phyloP scores from a whole-genome alignment of 768 basidiomycete genomes.

The Suillus cothurnatus region DNA sequence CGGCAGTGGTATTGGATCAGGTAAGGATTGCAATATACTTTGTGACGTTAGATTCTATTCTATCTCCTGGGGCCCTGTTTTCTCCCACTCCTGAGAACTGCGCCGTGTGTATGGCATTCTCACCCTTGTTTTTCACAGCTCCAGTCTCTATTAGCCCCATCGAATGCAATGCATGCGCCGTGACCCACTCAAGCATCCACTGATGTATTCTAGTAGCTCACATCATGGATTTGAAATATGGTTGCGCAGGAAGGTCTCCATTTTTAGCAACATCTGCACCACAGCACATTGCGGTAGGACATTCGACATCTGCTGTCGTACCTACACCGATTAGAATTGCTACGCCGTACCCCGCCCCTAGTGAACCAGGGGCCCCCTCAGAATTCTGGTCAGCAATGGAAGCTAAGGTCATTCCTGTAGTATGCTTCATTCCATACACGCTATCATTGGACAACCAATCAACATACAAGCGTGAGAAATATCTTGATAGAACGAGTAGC shows the following conservation, averaged over 20 bases:
- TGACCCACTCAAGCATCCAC: not conserved
- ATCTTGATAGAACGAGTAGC: no score
- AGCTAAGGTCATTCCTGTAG: not conserved
- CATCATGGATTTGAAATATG: not conserved
- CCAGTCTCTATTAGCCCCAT: conserved; percentile 9
- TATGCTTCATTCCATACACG: not conserved
- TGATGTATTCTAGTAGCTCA: not conserved
- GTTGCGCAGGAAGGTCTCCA: conserved; percentile 1
- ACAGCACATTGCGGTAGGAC: conserved; percentile 1
- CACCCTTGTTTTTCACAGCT: conserved; percentile 10
- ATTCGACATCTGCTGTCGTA: not conserved
- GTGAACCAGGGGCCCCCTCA: not conserved
- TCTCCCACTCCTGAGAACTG: conserved; percentile 21
- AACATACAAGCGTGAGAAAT: not conserved
- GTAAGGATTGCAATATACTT: conserved; percentile 6
- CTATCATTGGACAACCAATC: not conserved
- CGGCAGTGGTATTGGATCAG: conserved; percentile 29
- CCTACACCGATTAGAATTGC: not conserved
- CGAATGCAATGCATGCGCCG: conserved; percentile 12
- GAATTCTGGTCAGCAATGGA: not conserved
- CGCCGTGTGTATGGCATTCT: conserved; percentile 9
- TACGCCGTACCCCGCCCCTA: not conserved
- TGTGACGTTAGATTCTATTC: not conserved
- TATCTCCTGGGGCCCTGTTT: not conserved
- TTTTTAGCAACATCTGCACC: not conserved